Base-by-base conservation (phyloP, 2,329 filamentous ascomycete genomes). In the Pseudogymnoascus pannorum region DNA sequence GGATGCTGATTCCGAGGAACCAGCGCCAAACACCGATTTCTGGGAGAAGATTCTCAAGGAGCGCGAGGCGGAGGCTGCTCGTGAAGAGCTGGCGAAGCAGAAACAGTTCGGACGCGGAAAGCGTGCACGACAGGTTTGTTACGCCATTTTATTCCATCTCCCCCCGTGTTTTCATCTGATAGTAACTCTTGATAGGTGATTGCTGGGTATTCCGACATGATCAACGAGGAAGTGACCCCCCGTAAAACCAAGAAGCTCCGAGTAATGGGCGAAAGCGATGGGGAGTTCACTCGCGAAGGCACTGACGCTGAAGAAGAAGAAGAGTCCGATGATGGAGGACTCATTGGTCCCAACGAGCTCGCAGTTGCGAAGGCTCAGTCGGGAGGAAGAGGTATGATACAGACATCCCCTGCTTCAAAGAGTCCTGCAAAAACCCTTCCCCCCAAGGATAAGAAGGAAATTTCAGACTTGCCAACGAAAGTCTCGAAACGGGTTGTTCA, bases 1-100 rank as follows among this genome's bases (percentile, higher is more conserved):
- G 48, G 78, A 80, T 40, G 65, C 70, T 22, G 77, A 80, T 2
- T 78, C 83, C 24, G 80, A 82, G 5, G 77, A 81, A 4, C 72
- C 79, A 6, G 77, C 79, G 0, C 79, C 87, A 8, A 87, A 87
- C 68, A 81, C 83, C 12, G 86, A 85, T 35, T 84, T 95, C 0
- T 99, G 95, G 95, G 92, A 96, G 60, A 87, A 87, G 68, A 97
- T 99, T 63, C 78, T 99, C 35, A 85, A 87, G 60, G 84, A 95
- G 71, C 86, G 94, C 65, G 91, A 96, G 73, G 85, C 84, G 42
- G 85, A 88, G 60, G 92, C 92, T 2, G 81, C 84, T n/a, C 84
- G 85, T 61, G 86, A 92, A 68, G 85, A 86, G 6, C 86, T 86
- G 33, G 79, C 77, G 14, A 85, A 86, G 62, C 81, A 86, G 57